Conservation (phyloP, 2,329 filamentous ascomycete species). For the Aspergillus novofumigatus region DNA sequence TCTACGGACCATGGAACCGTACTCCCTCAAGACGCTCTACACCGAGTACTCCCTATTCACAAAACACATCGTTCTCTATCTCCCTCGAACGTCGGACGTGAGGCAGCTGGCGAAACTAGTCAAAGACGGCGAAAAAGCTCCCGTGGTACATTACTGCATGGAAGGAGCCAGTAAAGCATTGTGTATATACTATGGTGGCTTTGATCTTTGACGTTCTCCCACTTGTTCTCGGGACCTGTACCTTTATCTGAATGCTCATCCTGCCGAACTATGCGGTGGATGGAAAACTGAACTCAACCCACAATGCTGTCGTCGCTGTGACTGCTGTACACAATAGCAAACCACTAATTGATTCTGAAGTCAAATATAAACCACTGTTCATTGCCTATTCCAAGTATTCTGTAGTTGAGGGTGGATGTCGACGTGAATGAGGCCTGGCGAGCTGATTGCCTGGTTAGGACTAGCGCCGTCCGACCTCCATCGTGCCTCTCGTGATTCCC, state of each 20-base stretch:
- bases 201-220: conserved; percentile 30
- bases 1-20: conserved; percentile 81
- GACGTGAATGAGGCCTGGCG: neutral
- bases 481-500: neutral
- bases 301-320: neutral
- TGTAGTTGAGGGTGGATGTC: neutral
- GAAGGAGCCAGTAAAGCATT: conserved; percentile 78
- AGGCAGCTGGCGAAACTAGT: conserved; percentile 65
- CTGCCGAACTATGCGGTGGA: neutral
- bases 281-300: neutral
- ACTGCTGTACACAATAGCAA: neutral
- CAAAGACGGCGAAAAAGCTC: conserved; percentile 53
- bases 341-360: neutral
- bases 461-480: conserved; percentile 18
- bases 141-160: conserved; percentile 87
- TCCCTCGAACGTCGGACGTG: conserved; percentile 81
- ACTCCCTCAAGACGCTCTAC: conserved; percentile 63
- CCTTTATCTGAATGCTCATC: neutral
- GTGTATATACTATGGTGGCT: conserved; percentile 56
- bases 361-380: neutral
- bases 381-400: neutral
- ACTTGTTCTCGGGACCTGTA: neutral
- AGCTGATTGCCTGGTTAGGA: conserved; percentile 25
- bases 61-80: conserved; percentile 65
- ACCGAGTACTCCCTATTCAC: conserved; percentile 53